Base-by-base conservation (phyloP, 176 grass and related monocot species). In the Miscanthus lutarioriparius region DNA sequence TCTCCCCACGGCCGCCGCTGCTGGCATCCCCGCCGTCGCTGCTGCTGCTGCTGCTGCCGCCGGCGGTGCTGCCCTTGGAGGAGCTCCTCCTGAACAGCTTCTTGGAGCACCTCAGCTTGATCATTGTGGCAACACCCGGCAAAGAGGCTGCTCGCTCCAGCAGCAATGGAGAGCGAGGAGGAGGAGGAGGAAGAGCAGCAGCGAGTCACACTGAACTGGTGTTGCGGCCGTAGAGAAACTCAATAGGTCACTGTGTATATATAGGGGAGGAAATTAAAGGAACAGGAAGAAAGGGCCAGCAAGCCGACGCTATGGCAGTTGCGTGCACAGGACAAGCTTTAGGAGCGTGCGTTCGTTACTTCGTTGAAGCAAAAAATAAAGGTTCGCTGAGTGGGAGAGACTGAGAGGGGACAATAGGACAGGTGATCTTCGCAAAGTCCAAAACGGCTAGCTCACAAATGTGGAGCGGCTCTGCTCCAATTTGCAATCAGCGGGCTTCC, bases 31-130 rank as follows among this genome's bases (percentile, higher is more conserved):
- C 69, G 1, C 64, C 67, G 47, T 65, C 75, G 37, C 64, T 86
- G 67, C 75, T 78, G 67, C 83, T 78, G 67, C 83, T 72, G 28
- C 53, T 51, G 13, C 38, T 51, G 64, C 81, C 73, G 64, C 81
- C 73, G 66, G 67, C 48, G 28, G 44, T 27, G 28, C 79, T 93
- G 30, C 62, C 13, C 87, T 93, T 98, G 64, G 91, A 94, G 58
- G 75, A 91, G 65, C 87, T 96, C 80, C 87, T 98, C 89, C 91
- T 92, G 91, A 98, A 98, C 35, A 98, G 83, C 88, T 66, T 98
- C 96, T 92, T 98, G 28, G 96, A 91, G 88, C 32, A 86, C 83
- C 91, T 95, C 47, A 98, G 49, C 87, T 93, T 98, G 44, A 94
- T 89, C 96, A 95, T 93, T 9, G 53, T 87, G 48, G n/a, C 22